Conservation (phyloP, 305 asterid species). For the Solanum hybrid region DNA sequence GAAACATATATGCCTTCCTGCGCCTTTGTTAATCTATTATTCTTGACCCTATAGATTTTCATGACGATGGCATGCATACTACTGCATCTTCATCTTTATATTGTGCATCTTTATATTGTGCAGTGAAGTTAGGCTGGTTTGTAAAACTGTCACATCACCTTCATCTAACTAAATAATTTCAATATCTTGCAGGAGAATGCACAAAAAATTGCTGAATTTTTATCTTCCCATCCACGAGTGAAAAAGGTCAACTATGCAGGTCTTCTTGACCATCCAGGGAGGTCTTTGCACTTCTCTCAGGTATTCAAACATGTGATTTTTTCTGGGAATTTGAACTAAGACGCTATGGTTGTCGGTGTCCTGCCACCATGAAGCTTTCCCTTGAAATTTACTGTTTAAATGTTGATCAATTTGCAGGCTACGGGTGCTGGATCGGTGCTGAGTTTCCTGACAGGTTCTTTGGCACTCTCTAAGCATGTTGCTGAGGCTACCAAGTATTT, state of each 20-base stretch:
- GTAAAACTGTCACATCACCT: background rate
- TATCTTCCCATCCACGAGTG: constrained; percentile 66
- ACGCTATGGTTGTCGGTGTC: background rate
- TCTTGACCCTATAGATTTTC: background rate
- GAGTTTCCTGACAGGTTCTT: constrained; percentile 82
- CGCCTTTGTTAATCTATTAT: background rate
- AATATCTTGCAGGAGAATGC: constrained; percentile 57
- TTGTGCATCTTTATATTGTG: too few relatives aligned
- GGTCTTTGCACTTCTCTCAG: constrained; percentile 80
- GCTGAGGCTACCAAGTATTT: constrained; percentile 77
- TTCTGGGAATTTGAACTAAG: background rate
- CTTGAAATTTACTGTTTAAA: background rate
- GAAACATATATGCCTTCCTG: background rate
- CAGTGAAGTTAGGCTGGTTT: background rate
- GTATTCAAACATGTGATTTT: constrained; percentile 19
- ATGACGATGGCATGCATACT: background rate
- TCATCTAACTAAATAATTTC: background rate
- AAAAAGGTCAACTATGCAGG: constrained; percentile 73
- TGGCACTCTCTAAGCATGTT: constrained; percentile 76
- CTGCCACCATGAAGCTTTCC: background rate
- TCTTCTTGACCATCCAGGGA: constrained; percentile 73
- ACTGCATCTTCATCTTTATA: background rate
- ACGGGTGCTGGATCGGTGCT: constrained; percentile 94
- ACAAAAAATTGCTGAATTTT: constrained; percentile 83
- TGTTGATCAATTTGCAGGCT: constrained; percentile 33